These are phyloP conservation scores for Boletus tomentosulus DNA, from an alignment of 768 basidiomycete species.

Conservation along the genomic window DNA sequence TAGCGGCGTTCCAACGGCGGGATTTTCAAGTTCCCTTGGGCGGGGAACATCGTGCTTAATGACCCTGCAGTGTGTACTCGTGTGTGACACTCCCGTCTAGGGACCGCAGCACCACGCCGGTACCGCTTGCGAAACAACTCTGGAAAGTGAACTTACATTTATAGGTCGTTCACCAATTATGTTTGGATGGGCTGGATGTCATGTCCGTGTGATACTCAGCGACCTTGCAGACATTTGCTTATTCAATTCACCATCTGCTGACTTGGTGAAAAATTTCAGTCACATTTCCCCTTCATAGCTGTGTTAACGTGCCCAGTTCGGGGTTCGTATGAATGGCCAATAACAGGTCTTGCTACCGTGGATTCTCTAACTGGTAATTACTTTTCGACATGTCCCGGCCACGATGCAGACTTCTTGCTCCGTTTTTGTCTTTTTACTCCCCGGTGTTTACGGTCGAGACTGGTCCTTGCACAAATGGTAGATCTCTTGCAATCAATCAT, in stretches of 20 bases:
- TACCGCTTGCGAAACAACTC: constrained; percentile 17
- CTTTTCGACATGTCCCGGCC: not conserved
- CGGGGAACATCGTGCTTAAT: constrained; percentile 1
- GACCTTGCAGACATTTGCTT: constrained; percentile 3
- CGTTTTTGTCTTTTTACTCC: not conserved
- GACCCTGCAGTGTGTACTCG: not conserved
- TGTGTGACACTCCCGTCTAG: not conserved
- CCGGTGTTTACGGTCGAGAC: not conserved
- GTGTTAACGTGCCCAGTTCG: not conserved
- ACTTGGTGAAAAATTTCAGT: not conserved
- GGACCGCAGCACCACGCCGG: constrained; percentile 13
- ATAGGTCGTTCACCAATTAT: constrained; percentile 12
- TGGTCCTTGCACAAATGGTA: not conserved
- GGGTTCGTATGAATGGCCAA: constrained; percentile 1
- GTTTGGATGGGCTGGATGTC: constrained; percentile 18
- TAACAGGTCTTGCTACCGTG: not conserved
- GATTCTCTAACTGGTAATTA: not conserved
- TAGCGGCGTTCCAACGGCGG: not conserved
- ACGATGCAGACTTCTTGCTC: not conserved
- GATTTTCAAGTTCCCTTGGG: constrained; percentile 4
- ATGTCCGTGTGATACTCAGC: constrained; percentile 24
- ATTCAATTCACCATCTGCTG: not conserved
- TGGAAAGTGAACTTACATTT: constrained; percentile 16
- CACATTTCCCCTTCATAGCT: not conserved
- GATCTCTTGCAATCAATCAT: not conserved